phyloP scores from a whole-genome alignment of 106 monocot genomes.

The Dioscorea zingiberensis region DNA sequence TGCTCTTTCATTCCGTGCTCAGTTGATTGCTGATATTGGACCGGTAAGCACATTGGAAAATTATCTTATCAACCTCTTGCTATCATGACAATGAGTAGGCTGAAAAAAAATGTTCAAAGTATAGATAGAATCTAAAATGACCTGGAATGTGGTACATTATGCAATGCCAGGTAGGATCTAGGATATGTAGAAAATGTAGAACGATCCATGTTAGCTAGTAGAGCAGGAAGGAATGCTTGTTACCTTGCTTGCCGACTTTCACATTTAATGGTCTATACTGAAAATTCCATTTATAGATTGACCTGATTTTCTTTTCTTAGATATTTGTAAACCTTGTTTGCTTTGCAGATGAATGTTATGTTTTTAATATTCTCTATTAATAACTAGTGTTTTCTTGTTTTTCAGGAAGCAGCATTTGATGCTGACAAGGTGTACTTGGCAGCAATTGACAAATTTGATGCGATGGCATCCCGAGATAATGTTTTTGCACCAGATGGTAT shows the following conservation, averaged over 20 bases:
- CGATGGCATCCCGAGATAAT: slow-evolving; percentile 64
- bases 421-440: slow-evolving; percentile 94
- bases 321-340: neutral
- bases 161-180: too few relatives aligned
- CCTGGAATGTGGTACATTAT: too few relatives aligned
- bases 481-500: slow-evolving; percentile 66
- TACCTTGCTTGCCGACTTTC: too few relatives aligned
- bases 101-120: too few relatives aligned
- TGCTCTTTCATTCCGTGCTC: slow-evolving; percentile 79
- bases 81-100: too few relatives aligned
- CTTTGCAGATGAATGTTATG: neutral
- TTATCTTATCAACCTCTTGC: neutral
- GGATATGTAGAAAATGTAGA: too few relatives aligned
- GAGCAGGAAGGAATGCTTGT: too few relatives aligned
- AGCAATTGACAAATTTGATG: slow-evolving; percentile 96
- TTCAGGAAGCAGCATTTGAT: slow-evolving; percentile 61
- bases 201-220: too few relatives aligned
- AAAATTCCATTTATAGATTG: too few relatives aligned
- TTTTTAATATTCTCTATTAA: neutral
- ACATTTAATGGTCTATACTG: too few relatives aligned
- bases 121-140: too few relatives aligned
- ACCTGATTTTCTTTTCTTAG: too few relatives aligned
- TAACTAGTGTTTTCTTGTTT: neutral
- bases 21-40: slow-evolving; percentile 91
- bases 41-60: slow-evolving; percentile 46